Evolutionary conservation across 208 protist genomes (phyloP).

Genomic region (Eutreptiella sp.): DNA sequence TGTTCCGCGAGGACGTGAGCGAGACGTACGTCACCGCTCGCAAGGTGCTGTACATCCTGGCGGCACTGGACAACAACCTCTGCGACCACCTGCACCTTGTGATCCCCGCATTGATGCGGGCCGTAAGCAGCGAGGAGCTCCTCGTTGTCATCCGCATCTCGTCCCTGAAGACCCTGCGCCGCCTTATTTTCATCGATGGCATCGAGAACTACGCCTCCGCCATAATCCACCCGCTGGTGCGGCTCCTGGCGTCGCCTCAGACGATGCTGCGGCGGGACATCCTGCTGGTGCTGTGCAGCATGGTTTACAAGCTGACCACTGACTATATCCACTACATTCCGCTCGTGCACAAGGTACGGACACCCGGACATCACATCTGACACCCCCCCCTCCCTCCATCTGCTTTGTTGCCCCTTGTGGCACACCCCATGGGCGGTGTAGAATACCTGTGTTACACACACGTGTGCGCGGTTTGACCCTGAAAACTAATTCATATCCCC

Average conservation of each 20-base stretch:
- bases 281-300: constrained; percentile 50
- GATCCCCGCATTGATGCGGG: constrained; percentile 55
- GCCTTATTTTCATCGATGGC: constrained; percentile 28
- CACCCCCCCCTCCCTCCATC: too few relatives aligned
- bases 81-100: constrained; percentile 82
- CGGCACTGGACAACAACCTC: constrained; percentile 57
- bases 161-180: constrained; percentile 47
- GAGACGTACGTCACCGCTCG: background rate
- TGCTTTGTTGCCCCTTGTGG: too few relatives aligned
- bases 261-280: constrained; percentile 32
- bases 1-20: background rate
- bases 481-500: too few relatives aligned
- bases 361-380: too few relatives aligned
- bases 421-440: too few relatives aligned
- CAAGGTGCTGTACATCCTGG: constrained; percentile 50
- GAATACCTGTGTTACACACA: too few relatives aligned
- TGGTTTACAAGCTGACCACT: constrained; percentile 56
- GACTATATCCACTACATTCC: constrained; percentile 73
- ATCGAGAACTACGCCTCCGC: constrained; percentile 52
- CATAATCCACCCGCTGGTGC: constrained; percentile 60
- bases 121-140: constrained; percentile 28
- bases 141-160: constrained; percentile 20
- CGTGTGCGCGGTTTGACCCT: too few relatives aligned
- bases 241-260: constrained; percentile 36
- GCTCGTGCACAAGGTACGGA: constrained; percentile 41